Percentiles rank a stretch among this genome's conserved stretches.
Conservation (phyloP, 352 stramenopile species). For the Sclerospora graminicola region DNA sequence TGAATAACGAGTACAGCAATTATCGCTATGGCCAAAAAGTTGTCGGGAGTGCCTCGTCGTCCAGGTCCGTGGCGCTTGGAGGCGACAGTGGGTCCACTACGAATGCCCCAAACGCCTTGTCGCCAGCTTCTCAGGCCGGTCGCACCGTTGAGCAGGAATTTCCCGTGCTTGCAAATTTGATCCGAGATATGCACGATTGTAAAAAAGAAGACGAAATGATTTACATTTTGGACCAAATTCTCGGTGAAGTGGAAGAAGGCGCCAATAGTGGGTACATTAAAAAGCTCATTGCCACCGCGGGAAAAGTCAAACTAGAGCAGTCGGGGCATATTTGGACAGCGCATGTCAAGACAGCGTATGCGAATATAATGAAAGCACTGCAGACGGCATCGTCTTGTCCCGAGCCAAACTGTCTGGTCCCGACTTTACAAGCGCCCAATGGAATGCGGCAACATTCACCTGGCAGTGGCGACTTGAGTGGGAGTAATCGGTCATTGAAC, state of each 20-base stretch:
- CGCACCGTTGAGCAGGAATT: constrained; percentile 61
- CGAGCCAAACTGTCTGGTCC: constrained; percentile 17
- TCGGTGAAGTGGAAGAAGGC: constrained; percentile 66
- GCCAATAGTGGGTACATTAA: constrained; percentile 54
- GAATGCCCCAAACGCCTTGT: constrained; percentile 17
- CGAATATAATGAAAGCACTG: constrained; percentile 69
- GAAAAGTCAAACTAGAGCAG: constrained; percentile 62
- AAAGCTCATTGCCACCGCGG: constrained; percentile 58
- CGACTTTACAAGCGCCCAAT: constrained; percentile 19
- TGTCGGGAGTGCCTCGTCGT: constrained; percentile 11
- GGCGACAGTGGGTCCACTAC: constrained; percentile 9
- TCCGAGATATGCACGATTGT: constrained; percentile 69
- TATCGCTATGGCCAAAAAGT: constrained; percentile 57
- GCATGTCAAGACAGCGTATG: constrained; percentile 66
- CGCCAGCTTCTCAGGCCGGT: constrained; percentile 39
- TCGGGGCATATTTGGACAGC: constrained; percentile 50
- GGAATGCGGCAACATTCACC: constrained; percentile 33
- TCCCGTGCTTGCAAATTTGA: constrained; percentile 57
- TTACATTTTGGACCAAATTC: constrained; percentile 73
- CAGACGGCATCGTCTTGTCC: constrained; percentile 25
- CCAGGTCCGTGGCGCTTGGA: constrained; percentile 9
- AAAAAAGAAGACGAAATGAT: constrained; percentile 70
- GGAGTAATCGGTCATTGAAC: constrained; percentile 21
- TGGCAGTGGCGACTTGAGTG: constrained; percentile 26
- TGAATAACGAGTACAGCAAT: constrained; percentile 63